phyloP scores from a whole-genome alignment of 768 basidiomycete species.

The Rhizopogon vinicolor region DNA sequence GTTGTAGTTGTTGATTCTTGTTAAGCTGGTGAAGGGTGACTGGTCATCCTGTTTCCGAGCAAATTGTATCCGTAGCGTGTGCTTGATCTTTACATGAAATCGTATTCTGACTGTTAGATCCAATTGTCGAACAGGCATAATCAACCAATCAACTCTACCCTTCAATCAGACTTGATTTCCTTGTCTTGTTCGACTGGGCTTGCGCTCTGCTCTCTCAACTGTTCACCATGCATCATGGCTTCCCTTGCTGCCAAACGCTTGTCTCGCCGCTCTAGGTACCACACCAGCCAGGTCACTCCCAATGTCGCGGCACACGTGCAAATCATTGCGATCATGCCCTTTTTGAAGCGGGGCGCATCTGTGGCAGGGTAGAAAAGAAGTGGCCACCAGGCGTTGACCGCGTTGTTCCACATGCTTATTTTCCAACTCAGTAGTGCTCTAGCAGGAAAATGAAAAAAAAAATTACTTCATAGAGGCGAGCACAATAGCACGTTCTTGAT shows the following conservation, averaged over 20 bases:
- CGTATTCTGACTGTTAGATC: not conserved
- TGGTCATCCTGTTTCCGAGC: slow-evolving; percentile 2
- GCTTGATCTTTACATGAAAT: slow-evolving; percentile 1
- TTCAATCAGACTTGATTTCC: not conserved
- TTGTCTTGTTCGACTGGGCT: not conserved
- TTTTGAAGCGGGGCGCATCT: slow-evolving; percentile 62
- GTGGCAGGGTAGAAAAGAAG: slow-evolving; percentile 71
- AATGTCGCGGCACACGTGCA: slow-evolving; percentile 54
- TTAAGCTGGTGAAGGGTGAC: not conserved
- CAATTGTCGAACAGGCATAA: not conserved
- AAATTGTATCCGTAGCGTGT: slow-evolving; percentile 13
- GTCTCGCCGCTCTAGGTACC: slow-evolving; percentile 45
- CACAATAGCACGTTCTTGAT: slow-evolving; percentile 64
- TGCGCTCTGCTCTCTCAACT: not conserved
- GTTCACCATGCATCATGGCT: not conserved
- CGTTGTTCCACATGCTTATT: slow-evolving; percentile 64
- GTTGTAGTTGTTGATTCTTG: slow-evolving; percentile 3
- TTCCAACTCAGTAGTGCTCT: not conserved
- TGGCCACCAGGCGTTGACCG: slow-evolving; percentile 66
- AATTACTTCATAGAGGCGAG: slow-evolving; percentile 71
- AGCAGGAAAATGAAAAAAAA: not conserved
- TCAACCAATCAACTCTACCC: not conserved
- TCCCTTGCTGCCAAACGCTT: slow-evolving; percentile 2
- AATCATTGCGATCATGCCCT: slow-evolving; percentile 69
- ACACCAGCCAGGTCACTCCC: slow-evolving; percentile 49